Conservation (phyloP, 202 grass and related monocot species). For the Bolboschoenoplectus hybrid region DNA sequence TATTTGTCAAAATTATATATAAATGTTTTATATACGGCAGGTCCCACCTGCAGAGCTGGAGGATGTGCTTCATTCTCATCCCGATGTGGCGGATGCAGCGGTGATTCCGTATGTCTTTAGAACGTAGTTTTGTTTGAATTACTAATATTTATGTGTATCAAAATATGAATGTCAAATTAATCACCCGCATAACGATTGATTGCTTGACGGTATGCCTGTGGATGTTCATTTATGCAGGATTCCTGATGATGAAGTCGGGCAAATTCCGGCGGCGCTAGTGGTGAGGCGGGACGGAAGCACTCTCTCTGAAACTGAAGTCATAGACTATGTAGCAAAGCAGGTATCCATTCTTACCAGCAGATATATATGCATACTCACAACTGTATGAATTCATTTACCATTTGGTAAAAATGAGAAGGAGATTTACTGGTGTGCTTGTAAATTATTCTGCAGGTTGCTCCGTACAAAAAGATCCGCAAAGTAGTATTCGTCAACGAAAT, state of each 20-base stretch:
- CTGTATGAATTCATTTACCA: background rate
- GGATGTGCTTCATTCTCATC: constrained; percentile 58
- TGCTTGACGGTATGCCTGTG: no score
- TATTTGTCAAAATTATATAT: background rate
- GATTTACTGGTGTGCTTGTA: background rate
- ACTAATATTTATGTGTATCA: no score
- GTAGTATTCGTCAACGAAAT: constrained; percentile 66
- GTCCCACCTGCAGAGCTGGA: constrained; percentile 88
- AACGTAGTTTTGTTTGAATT: background rate
- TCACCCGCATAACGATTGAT: no score
- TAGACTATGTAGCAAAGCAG: constrained; percentile 62
- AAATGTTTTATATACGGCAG: constrained; percentile 31
- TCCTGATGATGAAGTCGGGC: constrained; percentile 72
- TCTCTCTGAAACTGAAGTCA: constrained; percentile 57
- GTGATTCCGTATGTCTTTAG: constrained; percentile 60
- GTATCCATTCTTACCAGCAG: background rate
- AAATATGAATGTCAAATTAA: no score
- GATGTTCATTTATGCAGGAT: constrained; percentile 38
- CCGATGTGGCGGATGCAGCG: constrained; percentile 59
- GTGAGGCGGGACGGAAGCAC: constrained; percentile 63
- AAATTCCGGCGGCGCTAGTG: constrained; percentile 69
- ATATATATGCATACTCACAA: background rate
- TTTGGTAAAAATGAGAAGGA: no score
- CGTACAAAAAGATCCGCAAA: constrained; percentile 79
- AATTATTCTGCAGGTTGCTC: constrained; percentile 48